phyloP scores from a whole-genome alignment of 345 rosid genomes.

The Brassica rapa region DNA sequence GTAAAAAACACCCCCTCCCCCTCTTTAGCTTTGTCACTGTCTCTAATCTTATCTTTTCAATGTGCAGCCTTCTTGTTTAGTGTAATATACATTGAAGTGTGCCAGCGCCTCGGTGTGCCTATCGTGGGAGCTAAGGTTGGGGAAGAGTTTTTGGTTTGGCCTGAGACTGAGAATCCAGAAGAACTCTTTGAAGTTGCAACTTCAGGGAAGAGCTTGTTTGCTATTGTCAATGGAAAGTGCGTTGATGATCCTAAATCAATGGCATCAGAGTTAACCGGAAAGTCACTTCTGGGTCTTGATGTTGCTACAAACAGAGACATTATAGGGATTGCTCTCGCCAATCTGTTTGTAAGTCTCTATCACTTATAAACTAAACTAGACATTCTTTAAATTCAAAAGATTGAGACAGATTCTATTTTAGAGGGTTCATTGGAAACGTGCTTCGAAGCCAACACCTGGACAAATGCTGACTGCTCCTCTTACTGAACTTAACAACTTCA shows the following conservation, averaged over 20 bases:
- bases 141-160: slow-evolving; percentile 96
- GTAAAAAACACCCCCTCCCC: slow-evolving; percentile 44
- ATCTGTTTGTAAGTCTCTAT: slow-evolving; percentile 69
- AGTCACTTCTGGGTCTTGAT: slow-evolving; percentile 72
- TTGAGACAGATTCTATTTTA: slow-evolving; percentile 32
- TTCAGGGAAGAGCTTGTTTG: slow-evolving; percentile 83
- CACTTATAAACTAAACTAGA: background rate
- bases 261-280: slow-evolving; percentile 87
- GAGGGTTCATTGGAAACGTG: slow-evolving; percentile 95
- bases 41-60: background rate
- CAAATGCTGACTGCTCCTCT: slow-evolving; percentile 93
- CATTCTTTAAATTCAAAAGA: background rate
- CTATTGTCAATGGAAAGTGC: slow-evolving; percentile 79
- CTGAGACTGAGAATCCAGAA: slow-evolving; percentile 75
- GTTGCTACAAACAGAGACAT: slow-evolving; percentile 81
- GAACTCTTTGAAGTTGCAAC: slow-evolving; percentile 78
- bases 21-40: slow-evolving; percentile 7
- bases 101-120: slow-evolving; percentile 68
- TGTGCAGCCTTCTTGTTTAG: slow-evolving; percentile 83
- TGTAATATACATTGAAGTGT: slow-evolving; percentile 90
- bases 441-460: slow-evolving; percentile 76
- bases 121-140: slow-evolving; percentile 94
- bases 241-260: slow-evolving; percentile 83
- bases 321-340: slow-evolving; percentile 88
- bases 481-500: slow-evolving; percentile 51